These are phyloP conservation scores for Angophora floribunda DNA, from an alignment of 345 rosid species.

Conservation along the genomic window DNA sequence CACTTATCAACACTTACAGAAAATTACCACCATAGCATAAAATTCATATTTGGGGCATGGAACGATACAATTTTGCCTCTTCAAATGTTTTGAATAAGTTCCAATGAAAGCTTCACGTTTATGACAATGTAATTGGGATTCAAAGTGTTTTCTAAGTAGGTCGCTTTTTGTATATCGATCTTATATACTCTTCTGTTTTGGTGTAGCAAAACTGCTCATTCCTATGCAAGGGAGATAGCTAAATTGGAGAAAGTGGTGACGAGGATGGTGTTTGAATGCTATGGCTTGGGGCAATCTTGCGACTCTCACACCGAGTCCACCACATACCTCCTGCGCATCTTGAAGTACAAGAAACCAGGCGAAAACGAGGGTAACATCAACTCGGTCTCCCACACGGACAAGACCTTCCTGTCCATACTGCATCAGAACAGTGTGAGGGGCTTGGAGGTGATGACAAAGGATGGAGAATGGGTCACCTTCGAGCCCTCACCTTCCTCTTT, in stretches of 20 bases:
- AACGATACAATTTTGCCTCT: neutral
- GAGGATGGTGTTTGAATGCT: constrained; percentile 13
- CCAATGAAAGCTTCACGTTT: neutral
- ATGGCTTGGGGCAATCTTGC: constrained; percentile 11
- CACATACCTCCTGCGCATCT: constrained; percentile 7
- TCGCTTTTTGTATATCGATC: neutral
- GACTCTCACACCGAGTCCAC: constrained; percentile 6
- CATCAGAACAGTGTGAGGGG: constrained; percentile 20
- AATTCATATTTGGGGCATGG: neutral
- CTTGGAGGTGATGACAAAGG: constrained; percentile 16
- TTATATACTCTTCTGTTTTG: neutral
- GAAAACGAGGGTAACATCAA: neutral
- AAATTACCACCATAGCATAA: too few species aligned
- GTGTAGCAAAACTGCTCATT: constrained; percentile 6
- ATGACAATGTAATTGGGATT: neutral
- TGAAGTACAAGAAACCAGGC: constrained; percentile 9
- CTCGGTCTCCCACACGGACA: constrained; percentile 16
- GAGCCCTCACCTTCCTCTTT: constrained; percentile 7
- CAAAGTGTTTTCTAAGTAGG: neutral
- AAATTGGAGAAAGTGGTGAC: constrained; percentile 6
- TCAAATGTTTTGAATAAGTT: neutral
- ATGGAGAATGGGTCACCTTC: constrained; percentile 10
- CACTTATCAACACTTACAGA: too few species aligned
- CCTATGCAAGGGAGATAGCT: neutral
- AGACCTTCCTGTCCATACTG: constrained; percentile 11